These are phyloP conservation scores for Floccularia luteovirens DNA, from an alignment of 768 basidiomycete species.

Conservation along the genomic window DNA sequence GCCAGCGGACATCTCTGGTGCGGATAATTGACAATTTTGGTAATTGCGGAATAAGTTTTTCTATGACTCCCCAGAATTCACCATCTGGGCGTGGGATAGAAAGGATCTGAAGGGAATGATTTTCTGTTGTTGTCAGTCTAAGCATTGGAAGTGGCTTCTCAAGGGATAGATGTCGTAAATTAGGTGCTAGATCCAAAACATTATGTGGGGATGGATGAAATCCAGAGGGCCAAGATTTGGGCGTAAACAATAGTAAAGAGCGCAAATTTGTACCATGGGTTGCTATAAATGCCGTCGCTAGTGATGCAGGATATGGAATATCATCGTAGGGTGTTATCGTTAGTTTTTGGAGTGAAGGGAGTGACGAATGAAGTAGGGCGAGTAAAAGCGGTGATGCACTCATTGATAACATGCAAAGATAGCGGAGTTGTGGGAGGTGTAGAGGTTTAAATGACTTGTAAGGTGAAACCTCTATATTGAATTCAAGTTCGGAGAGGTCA, in stretches of 20 bases:
- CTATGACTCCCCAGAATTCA: constrained; percentile 50
- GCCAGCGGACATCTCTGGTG: constrained; percentile 65
- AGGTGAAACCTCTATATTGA: constrained; percentile 19
- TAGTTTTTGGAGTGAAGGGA: constrained; percentile 58
- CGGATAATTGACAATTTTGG: constrained; percentile 52
- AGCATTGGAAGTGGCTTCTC: constrained; percentile 60
- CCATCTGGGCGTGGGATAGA: constrained; percentile 69
- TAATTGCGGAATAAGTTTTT: constrained; percentile 45
- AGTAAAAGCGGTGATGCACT: constrained; percentile 58
- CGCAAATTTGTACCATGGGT: constrained; percentile 50
- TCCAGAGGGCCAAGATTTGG: constrained; percentile 60
- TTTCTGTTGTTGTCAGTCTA: constrained; percentile 17
- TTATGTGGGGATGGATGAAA: constrained; percentile 46
- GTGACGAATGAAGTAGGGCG: constrained; percentile 46
- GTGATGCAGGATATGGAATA: constrained; percentile 47
- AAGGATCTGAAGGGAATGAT: constrained; percentile 49
- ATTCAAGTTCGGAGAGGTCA: constrained; percentile 42
- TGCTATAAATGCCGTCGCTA: constrained; percentile 50
- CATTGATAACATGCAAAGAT: constrained; percentile 57
- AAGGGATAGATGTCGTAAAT: constrained; percentile 62
- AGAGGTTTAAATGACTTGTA: constrained; percentile 35
- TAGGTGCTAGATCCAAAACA: constrained; percentile 41
- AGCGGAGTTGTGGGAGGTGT: constrained; percentile 48
- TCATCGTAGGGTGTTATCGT: constrained; percentile 73
- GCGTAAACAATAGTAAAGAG: constrained; percentile 61